Evolutionary conservation across 2,329 filamentous ascomycete species (phyloP).

Genomic region (Ciborinia camelliae): DNA sequence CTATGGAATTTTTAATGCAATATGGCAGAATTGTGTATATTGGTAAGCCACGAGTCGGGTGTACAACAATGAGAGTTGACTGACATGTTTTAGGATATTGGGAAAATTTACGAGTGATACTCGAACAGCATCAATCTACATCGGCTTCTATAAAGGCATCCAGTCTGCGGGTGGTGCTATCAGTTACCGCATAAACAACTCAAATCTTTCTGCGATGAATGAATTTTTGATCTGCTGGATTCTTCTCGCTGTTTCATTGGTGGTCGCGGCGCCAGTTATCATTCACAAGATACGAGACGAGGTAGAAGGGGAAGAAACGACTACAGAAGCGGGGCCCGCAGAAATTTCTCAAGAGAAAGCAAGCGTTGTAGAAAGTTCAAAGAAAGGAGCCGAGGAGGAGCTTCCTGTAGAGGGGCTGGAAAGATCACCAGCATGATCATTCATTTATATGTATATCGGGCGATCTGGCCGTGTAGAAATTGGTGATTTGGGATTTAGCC

Average conservation of each 20-base stretch:
- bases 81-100: constrained; percentile 62
- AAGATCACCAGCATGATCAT: neutral
- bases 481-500: neutral
- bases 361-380: neutral
- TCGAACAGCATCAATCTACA: constrained; percentile 83
- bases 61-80: constrained; percentile 7
- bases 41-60: constrained; percentile 52
- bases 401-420: neutral
- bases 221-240: constrained; percentile 75
- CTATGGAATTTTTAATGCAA: constrained; percentile 82
- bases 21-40: constrained; percentile 85
- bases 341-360: neutral
- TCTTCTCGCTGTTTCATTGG: constrained; percentile 64
- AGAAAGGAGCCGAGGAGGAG: neutral
- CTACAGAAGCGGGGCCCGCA: neutral
- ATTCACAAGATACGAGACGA: constrained; percentile 58
- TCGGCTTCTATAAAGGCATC: constrained; percentile 83
- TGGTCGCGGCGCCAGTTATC: constrained; percentile 75
- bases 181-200: constrained; percentile 64
- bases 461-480: neutral
- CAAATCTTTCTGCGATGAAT: constrained; percentile 60
- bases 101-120: constrained; percentile 84
- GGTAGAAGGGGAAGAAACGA: neutral
- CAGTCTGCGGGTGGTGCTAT: constrained; percentile 80
- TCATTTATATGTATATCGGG: constrained; percentile 1